phyloP scores from a whole-genome alignment of 345 rosid species.

The Eucalyptus curtisii region DNA sequence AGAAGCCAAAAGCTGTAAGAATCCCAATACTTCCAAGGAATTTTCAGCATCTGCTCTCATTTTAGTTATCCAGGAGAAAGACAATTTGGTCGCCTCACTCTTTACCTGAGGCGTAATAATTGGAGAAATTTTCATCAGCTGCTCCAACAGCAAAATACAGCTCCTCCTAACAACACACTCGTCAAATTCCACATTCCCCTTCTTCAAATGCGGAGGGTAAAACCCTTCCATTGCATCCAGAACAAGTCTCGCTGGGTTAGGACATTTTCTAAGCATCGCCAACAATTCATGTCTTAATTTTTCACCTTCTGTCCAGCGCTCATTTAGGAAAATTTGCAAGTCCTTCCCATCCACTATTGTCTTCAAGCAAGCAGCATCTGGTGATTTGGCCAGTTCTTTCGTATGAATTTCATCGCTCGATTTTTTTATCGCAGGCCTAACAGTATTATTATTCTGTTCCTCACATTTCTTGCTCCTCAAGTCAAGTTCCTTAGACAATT shows the following conservation, averaged over 20 bases:
- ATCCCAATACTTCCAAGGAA: slow-evolving; percentile 26
- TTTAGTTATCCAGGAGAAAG: slow-evolving; percentile 25
- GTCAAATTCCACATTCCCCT: slow-evolving; percentile 7
- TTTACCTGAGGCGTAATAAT: slow-evolving; percentile 9
- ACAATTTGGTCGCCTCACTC: slow-evolving; percentile 24
- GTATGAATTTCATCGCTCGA: background rate
- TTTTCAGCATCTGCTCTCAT: slow-evolving; percentile 7
- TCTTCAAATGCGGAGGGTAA: slow-evolving; percentile 21
- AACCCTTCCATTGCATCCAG: slow-evolving; percentile 42
- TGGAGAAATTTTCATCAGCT: slow-evolving; percentile 22
- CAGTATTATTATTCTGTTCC: background rate
- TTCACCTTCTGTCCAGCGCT: slow-evolving; percentile 14
- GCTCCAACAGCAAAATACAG: slow-evolving; percentile 39
- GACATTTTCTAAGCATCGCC: slow-evolving; percentile 4
- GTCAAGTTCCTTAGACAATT: background rate
- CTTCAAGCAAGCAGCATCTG: background rate
- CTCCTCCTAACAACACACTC: slow-evolving; percentile 15
- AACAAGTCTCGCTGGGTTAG: slow-evolving; percentile 51
- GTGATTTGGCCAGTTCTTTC: background rate
- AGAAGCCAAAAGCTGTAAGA: slow-evolving; percentile 29
- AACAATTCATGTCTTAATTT: slow-evolving; percentile 12
- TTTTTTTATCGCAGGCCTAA: background rate
- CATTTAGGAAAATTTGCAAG: slow-evolving; percentile 35
- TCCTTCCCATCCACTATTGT: slow-evolving; percentile 16
- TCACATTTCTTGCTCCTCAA: background rate